Conservation (phyloP, 148 eudicot genomes). For the Vaccinium macrocarpon region DNA sequence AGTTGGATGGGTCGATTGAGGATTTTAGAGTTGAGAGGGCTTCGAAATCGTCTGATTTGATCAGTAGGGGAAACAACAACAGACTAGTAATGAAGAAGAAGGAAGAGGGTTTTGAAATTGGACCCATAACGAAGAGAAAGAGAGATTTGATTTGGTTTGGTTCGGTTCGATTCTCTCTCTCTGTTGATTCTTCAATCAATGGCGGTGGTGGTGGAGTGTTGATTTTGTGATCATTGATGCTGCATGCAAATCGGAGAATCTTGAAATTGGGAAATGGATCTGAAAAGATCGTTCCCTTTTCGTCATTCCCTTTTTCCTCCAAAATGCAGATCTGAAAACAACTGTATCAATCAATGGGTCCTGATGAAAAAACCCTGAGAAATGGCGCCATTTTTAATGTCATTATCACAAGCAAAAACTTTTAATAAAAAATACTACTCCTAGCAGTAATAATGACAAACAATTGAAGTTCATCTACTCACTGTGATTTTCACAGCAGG, state of each 20-base stretch:
- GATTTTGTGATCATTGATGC: background rate
- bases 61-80: background rate
- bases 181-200: background rate
- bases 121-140: background rate
- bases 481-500: background rate
- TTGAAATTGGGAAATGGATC: background rate
- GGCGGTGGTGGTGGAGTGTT: too few relatives aligned
- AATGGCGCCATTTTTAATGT: background rate
- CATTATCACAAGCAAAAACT: background rate
- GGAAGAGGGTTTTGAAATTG: background rate
- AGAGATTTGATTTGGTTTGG: background rate
- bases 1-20: slow-evolving; percentile 32
- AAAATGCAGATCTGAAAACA: background rate
- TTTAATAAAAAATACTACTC: background rate
- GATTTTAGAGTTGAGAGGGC: slow-evolving; percentile 39
- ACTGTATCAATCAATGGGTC: background rate
- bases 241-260: background rate
- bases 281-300: background rate
- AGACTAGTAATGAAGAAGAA: background rate
- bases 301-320: background rate
- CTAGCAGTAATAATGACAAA: background rate
- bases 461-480: background rate
- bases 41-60: slow-evolving; percentile 24
- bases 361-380: background rate
- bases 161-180: background rate